Evolutionary conservation across 768 basidiomycete species (phyloP), one percentile per base, ranked within the genome.

Genomic region (Boletellus sp.): DNA sequence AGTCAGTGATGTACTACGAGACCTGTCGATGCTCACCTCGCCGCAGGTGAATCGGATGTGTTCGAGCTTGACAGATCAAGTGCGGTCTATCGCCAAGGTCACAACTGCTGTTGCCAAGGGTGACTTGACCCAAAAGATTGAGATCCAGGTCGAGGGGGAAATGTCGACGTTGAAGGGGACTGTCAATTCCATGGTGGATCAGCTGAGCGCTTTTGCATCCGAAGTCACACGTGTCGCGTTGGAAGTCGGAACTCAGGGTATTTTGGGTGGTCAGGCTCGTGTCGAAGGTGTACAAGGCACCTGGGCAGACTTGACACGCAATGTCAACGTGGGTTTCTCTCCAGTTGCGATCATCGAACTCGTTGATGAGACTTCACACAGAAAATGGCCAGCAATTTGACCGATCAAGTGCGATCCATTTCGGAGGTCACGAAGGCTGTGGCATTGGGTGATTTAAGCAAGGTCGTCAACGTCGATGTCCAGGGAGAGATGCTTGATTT

Each of bases 171-270:
- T 91, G 69, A 90, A 89, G 64, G 73, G 79, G 19, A 91, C 89
- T 11, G 88, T 92, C 55, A 94, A 94, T 61, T 86, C 85, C n/a
- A 96, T 96, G 93, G 90, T 94, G 65, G 90, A 91, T 65, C 87
- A 88, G 48, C 68, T 94, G 55, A 84, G 87, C 57, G 88, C 87
- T 5, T 94, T 94, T 63, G 89, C 91, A 13, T 82, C 80, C 3
- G 91, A 94, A 55, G 81, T 88, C 24, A 88, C 84, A 6, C 77
- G 88, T 54, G 87, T 95, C 42, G 90, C 92, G 2, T 69, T 90
- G 64, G 91, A 94, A 59, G 91, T 94, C 60, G 92, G 92, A 20
- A 93, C 92, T 3, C 85, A 93, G 59, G 92, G 89, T 62, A 90
- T 90, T 39, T 73, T 94, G 57, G 92, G 94, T 52, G 92, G 92